Conservation (phyloP, 148 eudicot genomes). For the Gaultheria prostrata region DNA sequence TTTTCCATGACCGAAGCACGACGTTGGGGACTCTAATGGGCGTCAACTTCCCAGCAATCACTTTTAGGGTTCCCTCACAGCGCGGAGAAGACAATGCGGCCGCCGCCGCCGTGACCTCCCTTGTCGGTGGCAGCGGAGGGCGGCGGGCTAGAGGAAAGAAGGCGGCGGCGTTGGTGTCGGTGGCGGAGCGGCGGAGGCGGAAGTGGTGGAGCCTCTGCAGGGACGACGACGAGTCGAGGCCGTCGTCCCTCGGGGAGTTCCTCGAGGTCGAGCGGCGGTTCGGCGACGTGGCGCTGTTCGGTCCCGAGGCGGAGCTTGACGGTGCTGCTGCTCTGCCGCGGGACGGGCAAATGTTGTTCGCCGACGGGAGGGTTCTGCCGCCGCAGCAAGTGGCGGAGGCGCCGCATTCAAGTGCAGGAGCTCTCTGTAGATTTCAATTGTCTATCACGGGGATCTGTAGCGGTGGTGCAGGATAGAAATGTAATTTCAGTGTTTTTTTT, state of each 20-base stretch:
- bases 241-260: constrained; percentile 49
- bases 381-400: constrained; percentile 31
- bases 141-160: constrained; percentile 1
- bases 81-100: constrained; percentile 18
- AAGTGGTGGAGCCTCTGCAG: constrained; percentile 49
- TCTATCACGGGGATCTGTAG: constrained; percentile 37
- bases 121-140: constrained; percentile 14
- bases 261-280: constrained; percentile 54
- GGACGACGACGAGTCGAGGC: constrained; percentile 32
- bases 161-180: constrained; percentile 18
- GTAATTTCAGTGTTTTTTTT: background rate
- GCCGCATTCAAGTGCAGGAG: constrained; percentile 20
- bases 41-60: constrained; percentile 37
- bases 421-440: constrained; percentile 34
- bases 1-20: constrained; percentile 57
- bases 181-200: constrained; percentile 27
- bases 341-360: constrained; percentile 39
- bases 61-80: constrained; percentile 39
- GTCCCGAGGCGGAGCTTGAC: constrained; percentile 25
- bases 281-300: constrained; percentile 35
- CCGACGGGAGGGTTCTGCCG: constrained; percentile 57
- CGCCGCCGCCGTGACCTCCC: background rate
- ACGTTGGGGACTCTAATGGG: constrained; percentile 57
- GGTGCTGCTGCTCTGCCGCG: constrained; percentile 4
- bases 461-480: constrained; percentile 22